Evolutionary conservation across 768 basidiomycete genomes (phyloP).

Genomic region (Dacryopinax spathularia): DNA sequence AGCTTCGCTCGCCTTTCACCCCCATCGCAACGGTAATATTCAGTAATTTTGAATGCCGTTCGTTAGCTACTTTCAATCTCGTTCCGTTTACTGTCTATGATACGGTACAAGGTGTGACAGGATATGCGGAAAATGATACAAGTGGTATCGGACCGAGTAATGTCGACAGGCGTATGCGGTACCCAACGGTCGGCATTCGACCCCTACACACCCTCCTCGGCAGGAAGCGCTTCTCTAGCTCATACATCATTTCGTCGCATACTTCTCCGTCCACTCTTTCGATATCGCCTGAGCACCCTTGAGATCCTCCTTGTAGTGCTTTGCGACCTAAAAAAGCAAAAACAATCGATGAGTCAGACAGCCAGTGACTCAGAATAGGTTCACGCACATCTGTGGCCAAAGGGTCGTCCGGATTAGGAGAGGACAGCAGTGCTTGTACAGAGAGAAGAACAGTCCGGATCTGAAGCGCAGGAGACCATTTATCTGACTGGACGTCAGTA

Average conservation of each 20-base stretch:
- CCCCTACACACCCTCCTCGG: background rate
- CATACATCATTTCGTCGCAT: conserved; percentile 31
- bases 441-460: conserved; percentile 96
- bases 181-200: background rate
- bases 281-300: conserved; percentile 83
- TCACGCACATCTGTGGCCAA: conserved; percentile 66
- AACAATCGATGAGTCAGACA: background rate
- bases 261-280: conserved; percentile 89
- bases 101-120: conserved; percentile 1
- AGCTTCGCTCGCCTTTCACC: background rate
- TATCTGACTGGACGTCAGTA: conserved; percentile 45
- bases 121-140: conserved; percentile 2
- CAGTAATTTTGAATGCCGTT: background rate
- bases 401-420: conserved; percentile 94
- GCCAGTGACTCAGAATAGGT: background rate
- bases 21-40: background rate
- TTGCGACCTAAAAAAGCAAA: conserved; percentile 42
- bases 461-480: conserved; percentile 98
- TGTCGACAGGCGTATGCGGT: background rate
- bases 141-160: background rate
- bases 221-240: background rate
- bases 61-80: background rate
- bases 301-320: conserved; percentile 98
- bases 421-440: conserved; percentile 87
- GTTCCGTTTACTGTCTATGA: background rate